These are phyloP conservation scores for Teunomyces stri DNA, from an alignment of 805 yeast genomes.

Conservation along the genomic window DNA sequence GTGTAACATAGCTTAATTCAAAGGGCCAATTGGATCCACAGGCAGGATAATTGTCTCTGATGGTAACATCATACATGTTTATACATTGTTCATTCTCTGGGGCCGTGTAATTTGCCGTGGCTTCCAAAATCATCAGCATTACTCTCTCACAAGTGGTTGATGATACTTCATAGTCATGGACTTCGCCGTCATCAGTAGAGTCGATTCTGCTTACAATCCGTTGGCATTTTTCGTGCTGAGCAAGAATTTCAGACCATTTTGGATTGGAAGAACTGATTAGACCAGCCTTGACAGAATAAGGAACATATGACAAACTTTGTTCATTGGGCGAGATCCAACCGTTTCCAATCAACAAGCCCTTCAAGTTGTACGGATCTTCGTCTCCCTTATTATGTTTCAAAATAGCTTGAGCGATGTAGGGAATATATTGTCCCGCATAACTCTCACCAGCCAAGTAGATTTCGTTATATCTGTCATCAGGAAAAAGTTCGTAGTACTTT, in stretches of 20 bases:
- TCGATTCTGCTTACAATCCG: conserved; percentile 39
- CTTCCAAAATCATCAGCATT: conserved; percentile 30
- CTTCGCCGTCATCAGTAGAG: conserved; percentile 14
- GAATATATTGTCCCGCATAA: conserved; percentile 95
- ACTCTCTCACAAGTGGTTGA: conserved; percentile 48
- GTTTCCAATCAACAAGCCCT: conserved; percentile 79
- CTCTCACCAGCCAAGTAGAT: conserved; percentile 90
- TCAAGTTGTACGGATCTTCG: conserved; percentile 40
- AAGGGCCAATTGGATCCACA: conserved; percentile 96
- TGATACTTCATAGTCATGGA: conserved; percentile 21
- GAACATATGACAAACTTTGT: conserved; percentile 79
- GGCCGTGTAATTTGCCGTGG: conserved; percentile 19
- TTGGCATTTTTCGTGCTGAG: conserved; percentile 61
- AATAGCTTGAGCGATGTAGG: conserved; percentile 73
- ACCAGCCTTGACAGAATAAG: conserved; percentile 61
- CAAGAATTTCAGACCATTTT: conserved; percentile 39
- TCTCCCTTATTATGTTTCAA: conserved; percentile 40
- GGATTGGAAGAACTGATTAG: conserved; percentile 46
- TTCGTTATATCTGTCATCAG: conserved; percentile 62
- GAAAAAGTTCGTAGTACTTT: conserved; percentile 67
- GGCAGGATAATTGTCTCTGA: conserved; percentile 70
- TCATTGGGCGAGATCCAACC: conserved; percentile 91
- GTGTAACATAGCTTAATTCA: conserved; percentile 46
- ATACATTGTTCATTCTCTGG: conserved; percentile 53
- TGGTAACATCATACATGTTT: conserved; percentile 79